Evolutionary conservation across 164 flowering plant species (phyloP).

Genomic region (Vitis riparia): DNA sequence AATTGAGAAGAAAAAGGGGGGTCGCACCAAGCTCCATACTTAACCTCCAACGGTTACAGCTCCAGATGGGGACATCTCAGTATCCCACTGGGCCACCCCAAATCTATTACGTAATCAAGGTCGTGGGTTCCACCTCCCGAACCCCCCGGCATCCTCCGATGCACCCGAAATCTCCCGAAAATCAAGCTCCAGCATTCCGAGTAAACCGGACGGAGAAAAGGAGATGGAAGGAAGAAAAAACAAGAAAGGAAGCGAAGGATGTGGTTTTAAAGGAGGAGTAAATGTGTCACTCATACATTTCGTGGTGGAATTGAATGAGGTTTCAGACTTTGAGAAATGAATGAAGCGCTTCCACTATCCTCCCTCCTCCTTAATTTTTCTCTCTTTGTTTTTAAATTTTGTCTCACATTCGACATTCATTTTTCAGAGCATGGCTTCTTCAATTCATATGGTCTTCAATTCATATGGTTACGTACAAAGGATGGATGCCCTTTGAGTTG

Average conservation of each 20-base stretch:
- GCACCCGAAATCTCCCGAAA: slow-evolving; percentile 4
- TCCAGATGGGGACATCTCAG: slow-evolving; percentile 24
- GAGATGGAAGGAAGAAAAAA: background rate
- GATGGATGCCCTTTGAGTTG: background rate
- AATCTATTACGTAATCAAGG: slow-evolving; percentile 24
- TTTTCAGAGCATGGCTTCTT: background rate
- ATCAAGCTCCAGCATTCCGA: background rate
- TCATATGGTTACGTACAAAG: slow-evolving; percentile 2
- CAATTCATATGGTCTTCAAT: background rate
- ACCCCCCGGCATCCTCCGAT: slow-evolving; percentile 10
- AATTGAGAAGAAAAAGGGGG: slow-evolving; percentile 1
- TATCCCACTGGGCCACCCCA: slow-evolving; percentile 16
- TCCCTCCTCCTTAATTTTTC: slow-evolving; percentile 20
- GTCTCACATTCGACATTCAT: slow-evolving; percentile 21
- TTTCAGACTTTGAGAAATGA: slow-evolving; percentile 17
- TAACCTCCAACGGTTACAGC: slow-evolving; percentile 12
- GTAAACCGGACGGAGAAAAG: background rate
- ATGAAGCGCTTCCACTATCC: background rate
- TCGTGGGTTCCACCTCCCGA: slow-evolving; percentile 9
- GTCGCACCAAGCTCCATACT: slow-evolving; percentile 6
- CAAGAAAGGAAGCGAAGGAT: background rate
- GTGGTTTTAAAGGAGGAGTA: slow-evolving; percentile 4
- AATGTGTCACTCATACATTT: slow-evolving; percentile 30
- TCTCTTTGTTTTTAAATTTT: slow-evolving; percentile 24
- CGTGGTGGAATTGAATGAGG: slow-evolving; percentile 37